Evolutionary conservation across 176 grass and related monocot genomes (phyloP).

Genomic region (Ensete glaucum): DNA sequence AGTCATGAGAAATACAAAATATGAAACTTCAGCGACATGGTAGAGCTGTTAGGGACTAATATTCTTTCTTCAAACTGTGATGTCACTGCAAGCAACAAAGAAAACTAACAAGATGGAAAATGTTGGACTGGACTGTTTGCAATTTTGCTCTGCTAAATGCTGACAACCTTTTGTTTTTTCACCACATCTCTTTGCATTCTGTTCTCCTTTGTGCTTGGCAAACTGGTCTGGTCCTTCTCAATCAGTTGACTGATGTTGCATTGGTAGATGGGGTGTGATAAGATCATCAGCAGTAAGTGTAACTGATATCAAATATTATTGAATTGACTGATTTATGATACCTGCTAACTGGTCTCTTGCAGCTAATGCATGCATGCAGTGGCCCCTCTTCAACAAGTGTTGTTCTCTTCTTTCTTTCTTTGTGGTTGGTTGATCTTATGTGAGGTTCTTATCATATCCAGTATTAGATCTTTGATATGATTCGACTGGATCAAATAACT

Average conservation of each 20-base stretch:
- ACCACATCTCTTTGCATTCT: not conserved
- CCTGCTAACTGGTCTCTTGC: no score
- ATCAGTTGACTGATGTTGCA: not conserved
- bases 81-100: not conserved
- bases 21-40: not conserved
- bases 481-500: no score
- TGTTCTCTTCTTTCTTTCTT: no score
- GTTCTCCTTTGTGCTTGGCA: not conserved
- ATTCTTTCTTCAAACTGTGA: not conserved
- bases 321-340: not conserved
- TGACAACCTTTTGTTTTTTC: not conserved
- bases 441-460: no score
- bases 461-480: no score
- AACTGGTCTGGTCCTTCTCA: not conserved
- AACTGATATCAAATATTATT: not conserved
- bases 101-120: not conserved
- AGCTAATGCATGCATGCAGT: no score
- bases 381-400: no score
- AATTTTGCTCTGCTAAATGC: not conserved
- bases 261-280: not conserved
- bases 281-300: not conserved
- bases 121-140: not conserved
- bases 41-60: not conserved
- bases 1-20: not conserved
- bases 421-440: no score